Evolutionary conservation across 2,329 filamentous ascomycete genomes (phyloP), one percentile per base, ranked within the genome.

Genomic region (Cordyceps farinosa): DNA sequence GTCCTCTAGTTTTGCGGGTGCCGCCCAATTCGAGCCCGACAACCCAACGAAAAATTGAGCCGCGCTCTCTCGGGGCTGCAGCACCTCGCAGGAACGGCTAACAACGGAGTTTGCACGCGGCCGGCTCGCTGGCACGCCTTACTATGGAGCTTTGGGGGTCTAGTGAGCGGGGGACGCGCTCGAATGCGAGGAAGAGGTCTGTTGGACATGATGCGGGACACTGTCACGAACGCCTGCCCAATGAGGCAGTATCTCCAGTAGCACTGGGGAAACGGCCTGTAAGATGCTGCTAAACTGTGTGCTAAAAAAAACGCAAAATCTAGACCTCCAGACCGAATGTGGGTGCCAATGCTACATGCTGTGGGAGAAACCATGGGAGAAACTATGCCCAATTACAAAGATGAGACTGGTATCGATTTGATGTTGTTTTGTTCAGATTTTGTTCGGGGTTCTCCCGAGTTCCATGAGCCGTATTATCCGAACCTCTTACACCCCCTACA

Each of bases 191-290:
- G 22, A 30, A n/a, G 27, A 50, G 47, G n/a, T 30, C 29, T 50
- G 10, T 50, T 50, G 10, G 47, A 22, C 34, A 8, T 40, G 51
- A 54, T 27, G 36, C 51, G 51, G 51, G 51, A 54, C 51, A 52
- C 30, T 29, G 2, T 29, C 34, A 38, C 2, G 51, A 34, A 30
- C 3, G n/a, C 34, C 51, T 54, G 32, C 51, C 51, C 17, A 54
- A 40, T 54, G 29, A 40, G 51, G 51, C n/a, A 54, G 29, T 54
- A 54, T 40, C 51, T 54, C 34, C 51, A 38, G 51, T 52, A 29
- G 50, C 50, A 29, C 32, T 32, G 17, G 11, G 22, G 45, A 27
- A 30, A 30, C n/a, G n/a, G 44, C n/a, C n/a, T 47, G 44, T 29
- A 27, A 10, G 44, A n/a, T n/a, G 44, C 44, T 22, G 34, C 34